Conservation (phyloP, 441 rosid species). For the Isatis lusitanica region DNA sequence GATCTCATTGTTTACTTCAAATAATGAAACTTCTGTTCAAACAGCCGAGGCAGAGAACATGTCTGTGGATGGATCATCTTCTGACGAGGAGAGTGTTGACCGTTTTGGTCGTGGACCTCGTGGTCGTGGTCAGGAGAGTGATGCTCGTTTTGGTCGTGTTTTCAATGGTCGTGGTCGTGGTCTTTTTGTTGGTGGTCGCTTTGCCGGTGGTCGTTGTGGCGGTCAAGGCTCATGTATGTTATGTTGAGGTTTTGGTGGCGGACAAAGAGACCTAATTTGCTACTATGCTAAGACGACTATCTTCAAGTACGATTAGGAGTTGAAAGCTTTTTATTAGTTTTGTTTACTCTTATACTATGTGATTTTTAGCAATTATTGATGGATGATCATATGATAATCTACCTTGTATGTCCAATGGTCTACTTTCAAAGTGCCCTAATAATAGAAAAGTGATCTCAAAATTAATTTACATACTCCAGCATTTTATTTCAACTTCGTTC, state of each 20-base stretch:
- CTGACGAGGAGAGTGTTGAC: neutral
- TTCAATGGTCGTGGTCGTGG: neutral
- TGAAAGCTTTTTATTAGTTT: no score
- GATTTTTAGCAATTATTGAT: no score
- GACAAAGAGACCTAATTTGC: neutral
- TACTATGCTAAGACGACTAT: neutral
- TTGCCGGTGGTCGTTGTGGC: constrained; percentile 16
- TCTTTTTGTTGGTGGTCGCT: neutral
- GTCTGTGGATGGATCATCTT: neutral
- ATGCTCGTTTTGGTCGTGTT: neutral
- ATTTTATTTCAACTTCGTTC: neutral
- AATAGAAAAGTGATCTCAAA: neutral
- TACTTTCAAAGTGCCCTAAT: no score
- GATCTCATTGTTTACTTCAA: neutral
- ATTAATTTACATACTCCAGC: neutral
- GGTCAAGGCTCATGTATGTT: neutral
- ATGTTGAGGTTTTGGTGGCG: constrained; percentile 5
- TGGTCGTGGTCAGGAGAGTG: neutral
- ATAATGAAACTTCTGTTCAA: neutral
- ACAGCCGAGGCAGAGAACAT: neutral
- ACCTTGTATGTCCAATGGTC: no score
- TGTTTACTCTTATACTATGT: no score
- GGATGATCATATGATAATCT: no score
- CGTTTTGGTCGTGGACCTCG: neutral
- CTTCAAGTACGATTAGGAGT: neutral